Percentiles rank a stretch among this genome's conserved stretches.
Conservation (phyloP, 2,329 filamentous ascomycete species). For the Fusarium poae region DNA sequence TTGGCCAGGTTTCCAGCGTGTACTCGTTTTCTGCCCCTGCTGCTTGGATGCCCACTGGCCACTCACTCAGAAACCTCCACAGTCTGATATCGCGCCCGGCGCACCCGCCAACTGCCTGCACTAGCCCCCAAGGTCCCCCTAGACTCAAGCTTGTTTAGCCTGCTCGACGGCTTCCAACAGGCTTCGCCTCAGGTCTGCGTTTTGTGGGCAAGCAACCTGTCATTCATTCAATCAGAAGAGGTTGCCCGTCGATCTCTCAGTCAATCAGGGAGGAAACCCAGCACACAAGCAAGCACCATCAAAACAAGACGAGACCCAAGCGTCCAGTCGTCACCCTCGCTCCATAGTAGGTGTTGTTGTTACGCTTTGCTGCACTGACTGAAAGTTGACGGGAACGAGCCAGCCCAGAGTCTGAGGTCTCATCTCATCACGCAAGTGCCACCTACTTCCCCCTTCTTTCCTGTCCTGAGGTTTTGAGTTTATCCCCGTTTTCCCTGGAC, state of each 20-base stretch:
- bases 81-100: conserved; percentile 36
- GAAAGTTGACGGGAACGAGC: conserved; percentile 8
- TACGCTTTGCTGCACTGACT: conserved; percentile 7
- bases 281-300: conserved; percentile 33
- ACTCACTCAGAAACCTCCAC: conserved; percentile 27
- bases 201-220: conserved; percentile 39
- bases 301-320: conserved; percentile 37
- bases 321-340: conserved; percentile 25
- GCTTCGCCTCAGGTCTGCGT: conserved; percentile 47
- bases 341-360: background rate
- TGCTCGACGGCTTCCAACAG: conserved; percentile 37
- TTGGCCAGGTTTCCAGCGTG: background rate
- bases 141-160: conserved; percentile 33
- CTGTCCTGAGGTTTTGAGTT: conserved; percentile 44
- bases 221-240: conserved; percentile 41
- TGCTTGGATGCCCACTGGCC: conserved; percentile 30
- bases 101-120: conserved; percentile 33
- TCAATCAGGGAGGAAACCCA: conserved; percentile 43
- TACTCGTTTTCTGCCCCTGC: conserved; percentile 6
- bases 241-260: conserved; percentile 32
- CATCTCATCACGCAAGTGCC: conserved; percentile 33
- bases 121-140: conserved; percentile 16
- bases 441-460: conserved; percentile 39
- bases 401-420: conserved; percentile 2
- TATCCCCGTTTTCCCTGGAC: conserved; percentile 41